Evolutionary conservation across 495 filamentous ascomycete genomes (phyloP).

Genomic region (Xylaria venustula): DNA sequence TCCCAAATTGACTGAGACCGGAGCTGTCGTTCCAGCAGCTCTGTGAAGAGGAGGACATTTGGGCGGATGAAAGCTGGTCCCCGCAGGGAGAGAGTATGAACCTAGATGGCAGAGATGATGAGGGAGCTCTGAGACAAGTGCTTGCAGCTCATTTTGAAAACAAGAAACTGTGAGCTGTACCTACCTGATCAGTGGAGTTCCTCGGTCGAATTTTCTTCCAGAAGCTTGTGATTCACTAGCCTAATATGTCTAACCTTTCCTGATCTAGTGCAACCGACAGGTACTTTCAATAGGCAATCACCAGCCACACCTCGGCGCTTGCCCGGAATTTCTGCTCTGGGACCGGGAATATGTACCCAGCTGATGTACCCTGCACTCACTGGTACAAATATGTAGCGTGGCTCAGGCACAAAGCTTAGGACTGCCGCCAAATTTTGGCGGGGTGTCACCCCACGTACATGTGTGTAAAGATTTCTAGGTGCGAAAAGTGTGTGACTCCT

Average conservation of each 20-base stretch:
- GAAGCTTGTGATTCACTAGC: neutral
- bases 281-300: too few species aligned
- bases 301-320: neutral
- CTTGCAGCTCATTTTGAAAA: conserved; percentile 10
- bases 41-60: conserved; percentile 28
- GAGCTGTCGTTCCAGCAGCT: conserved; percentile 7
- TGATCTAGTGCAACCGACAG: too few species aligned
- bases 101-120: conserved; percentile 12
- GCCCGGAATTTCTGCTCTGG: too few species aligned
- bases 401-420: conserved; percentile 2
- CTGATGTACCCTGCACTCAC: too few species aligned
- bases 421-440: conserved; percentile 9
- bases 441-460: conserved; percentile 19
- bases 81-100: neutral
- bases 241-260: too few species aligned
- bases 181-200: conserved; percentile 18
- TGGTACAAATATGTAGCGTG: neutral
- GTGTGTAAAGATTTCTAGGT: conserved; percentile 17
- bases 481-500: conserved; percentile 17
- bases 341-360: too few species aligned
- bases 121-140: conserved; percentile 24
- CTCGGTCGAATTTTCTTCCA: conserved; percentile 7
- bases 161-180: conserved; percentile 1
- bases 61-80: conserved; percentile 1
- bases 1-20: conserved; percentile 2